Evolutionary conservation across 2,329 filamentous ascomycete genomes (phyloP), one percentile per base, ranked within the genome.

Genomic region (Talaromyces pinophilus): DNA sequence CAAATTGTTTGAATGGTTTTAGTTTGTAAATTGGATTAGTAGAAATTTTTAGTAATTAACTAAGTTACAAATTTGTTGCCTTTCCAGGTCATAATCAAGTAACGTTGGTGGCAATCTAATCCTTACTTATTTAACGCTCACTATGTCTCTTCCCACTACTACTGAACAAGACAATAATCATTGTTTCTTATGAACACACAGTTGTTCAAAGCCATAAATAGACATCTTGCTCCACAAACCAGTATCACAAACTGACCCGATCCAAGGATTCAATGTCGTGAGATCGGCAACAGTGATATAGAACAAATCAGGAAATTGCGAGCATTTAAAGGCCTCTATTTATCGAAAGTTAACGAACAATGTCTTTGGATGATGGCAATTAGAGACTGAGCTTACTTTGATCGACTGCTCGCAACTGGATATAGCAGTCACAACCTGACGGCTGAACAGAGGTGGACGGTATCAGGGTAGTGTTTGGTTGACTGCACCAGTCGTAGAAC

Each of bases 321-420:
- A 59, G 35, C 54, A 38, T 10, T 59, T 40, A 15, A 59, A 59
- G 42, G 42, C 33, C 15, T 59, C 54, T 42, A 59, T 7, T 40
- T 25, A 42, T 59, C 17, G 11, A 25, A 22, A 59, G 15, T 59
- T 8, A 42, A 30, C 13, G 48, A 5, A 30, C 3, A 40, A 59
- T 42, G 35, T 8, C 54, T 59, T 42, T 25, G 19, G 10, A 25
- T 22, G 15, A 1, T 38, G 15, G 5, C 15, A 19, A 57, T 25
- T 11, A 57, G 30, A n/a, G 25, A 13, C 2, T 10, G 19, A 5
- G 19, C 42, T 48, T 48, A 42, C 33, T 59, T 59, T 40, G 19
- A 5, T 40, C 54, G 11, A 19, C 54, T 59, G 48, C 48, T 52
- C 48, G 48, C 11, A 28, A 28, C 25, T 52, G 48, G 22, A 52